Conservation (phyloP, 345 rosid species). For the Murraya koenigii region DNA sequence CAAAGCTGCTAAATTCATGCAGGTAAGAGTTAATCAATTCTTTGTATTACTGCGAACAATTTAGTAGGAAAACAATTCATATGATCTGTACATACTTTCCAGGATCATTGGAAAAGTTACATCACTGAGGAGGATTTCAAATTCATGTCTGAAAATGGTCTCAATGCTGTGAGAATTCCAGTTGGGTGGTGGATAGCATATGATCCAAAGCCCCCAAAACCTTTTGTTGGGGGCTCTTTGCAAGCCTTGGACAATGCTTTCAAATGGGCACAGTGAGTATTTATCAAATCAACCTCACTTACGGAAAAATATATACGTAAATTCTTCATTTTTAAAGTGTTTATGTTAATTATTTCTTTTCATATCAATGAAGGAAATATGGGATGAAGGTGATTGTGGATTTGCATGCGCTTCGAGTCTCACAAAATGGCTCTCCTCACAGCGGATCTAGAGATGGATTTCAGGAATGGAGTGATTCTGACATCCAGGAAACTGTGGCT, state of each 20-base stretch:
- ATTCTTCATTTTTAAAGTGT: background rate
- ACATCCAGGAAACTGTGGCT: conserved; percentile 27
- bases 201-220: conserved; percentile 34
- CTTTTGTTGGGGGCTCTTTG: conserved; percentile 34
- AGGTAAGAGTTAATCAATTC: conserved; percentile 9
- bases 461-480: conserved; percentile 39
- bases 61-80: background rate
- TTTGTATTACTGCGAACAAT: background rate
- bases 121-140: conserved; percentile 33
- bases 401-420: conserved; percentile 30
- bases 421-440: conserved; percentile 35
- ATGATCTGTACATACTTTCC: background rate
- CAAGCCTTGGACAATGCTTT: conserved; percentile 36
- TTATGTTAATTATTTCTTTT: background rate
- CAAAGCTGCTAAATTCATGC: conserved; percentile 25
- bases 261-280: conserved; percentile 32
- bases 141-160: conserved; percentile 32
- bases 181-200: conserved; percentile 42
- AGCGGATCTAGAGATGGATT: conserved; percentile 40
- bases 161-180: conserved; percentile 38
- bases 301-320: no score
- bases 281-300: background rate
- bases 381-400: conserved; percentile 32
- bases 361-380: conserved; percentile 19
- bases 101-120: conserved; percentile 38